Conservation (phyloP, 2,329 filamentous ascomycete genomes). For the Beauveria varroae region DNA sequence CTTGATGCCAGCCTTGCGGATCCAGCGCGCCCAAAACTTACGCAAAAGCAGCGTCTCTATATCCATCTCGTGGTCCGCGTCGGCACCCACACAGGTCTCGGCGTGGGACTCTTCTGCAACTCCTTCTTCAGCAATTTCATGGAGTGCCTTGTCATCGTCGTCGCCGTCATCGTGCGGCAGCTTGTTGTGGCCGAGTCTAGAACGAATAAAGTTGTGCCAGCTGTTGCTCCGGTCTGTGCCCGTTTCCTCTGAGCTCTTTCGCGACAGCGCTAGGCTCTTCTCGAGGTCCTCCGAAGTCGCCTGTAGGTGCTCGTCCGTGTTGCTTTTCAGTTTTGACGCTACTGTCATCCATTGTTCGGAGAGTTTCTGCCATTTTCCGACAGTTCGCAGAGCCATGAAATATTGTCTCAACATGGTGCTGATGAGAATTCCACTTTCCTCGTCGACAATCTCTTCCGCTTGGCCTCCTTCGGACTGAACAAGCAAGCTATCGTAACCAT, state of each 20-base stretch:
- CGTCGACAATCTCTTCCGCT: conserved; percentile 70
- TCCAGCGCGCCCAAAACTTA: conserved; percentile 67
- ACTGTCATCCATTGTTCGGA: conserved; percentile 62
- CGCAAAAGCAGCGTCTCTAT: conserved; percentile 57
- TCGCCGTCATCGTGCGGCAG: conserved; percentile 27
- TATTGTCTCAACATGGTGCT: conserved; percentile 84
- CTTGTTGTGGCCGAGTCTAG: conserved; percentile 26
- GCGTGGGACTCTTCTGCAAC: conserved; percentile 13
- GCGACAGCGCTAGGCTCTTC: conserved; percentile 16
- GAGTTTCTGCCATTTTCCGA: conserved; percentile 73
- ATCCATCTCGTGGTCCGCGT: conserved; percentile 37
- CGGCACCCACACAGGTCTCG: conserved; percentile 26
- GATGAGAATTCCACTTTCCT: conserved; percentile 82
- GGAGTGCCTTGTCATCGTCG: conserved; percentile 37
- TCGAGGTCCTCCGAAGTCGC: conserved; percentile 18
- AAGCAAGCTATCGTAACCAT: conserved; percentile 73
- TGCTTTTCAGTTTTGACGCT: conserved; percentile 50
- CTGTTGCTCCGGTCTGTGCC: conserved; percentile 19
- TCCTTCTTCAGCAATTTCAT: conserved; percentile 20
- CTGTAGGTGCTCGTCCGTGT: conserved; percentile 31
- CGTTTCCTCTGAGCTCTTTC: not conserved
- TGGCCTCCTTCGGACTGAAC: conserved; percentile 67
- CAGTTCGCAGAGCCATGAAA: conserved; percentile 76
- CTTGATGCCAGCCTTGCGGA: conserved; percentile 56
- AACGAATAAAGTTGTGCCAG: conserved; percentile 30